These are phyloP conservation scores for Talaromyces verruculosus DNA, from an alignment of 2,329 filamentous ascomycete genomes.

Conservation along the genomic window DNA sequence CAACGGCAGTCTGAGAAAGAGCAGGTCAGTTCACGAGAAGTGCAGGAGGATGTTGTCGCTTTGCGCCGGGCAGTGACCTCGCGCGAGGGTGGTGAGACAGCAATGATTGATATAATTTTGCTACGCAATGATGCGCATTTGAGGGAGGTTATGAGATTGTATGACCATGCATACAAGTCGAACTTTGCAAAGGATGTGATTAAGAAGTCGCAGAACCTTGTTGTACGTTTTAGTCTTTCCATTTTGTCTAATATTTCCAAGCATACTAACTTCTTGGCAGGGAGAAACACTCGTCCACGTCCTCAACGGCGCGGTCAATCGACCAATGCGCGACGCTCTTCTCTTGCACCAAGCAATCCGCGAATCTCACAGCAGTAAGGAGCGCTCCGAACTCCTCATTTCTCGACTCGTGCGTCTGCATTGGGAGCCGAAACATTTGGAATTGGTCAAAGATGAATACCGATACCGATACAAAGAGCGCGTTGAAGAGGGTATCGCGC, in stretches of 20 bases:
- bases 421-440: constrained; percentile 84
- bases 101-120: constrained; percentile 83
- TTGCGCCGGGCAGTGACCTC: constrained; percentile 70
- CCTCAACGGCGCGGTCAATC: constrained; percentile 94
- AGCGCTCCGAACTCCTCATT: constrained; percentile 83
- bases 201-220: constrained; percentile 84
- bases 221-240: constrained; percentile 62
- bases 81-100: constrained; percentile 75
- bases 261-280: constrained; percentile 49
- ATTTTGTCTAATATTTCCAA: not conserved
- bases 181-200: constrained; percentile 90
- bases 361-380: constrained; percentile 66
- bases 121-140: constrained; percentile 78
- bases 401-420: constrained; percentile 84
- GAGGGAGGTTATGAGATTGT: constrained; percentile 72
- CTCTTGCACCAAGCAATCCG: constrained; percentile 87
- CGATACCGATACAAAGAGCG: constrained; percentile 71
- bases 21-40: constrained; percentile 59
- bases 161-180: constrained; percentile 68
- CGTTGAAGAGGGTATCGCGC: constrained; percentile 74
- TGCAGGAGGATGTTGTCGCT: constrained; percentile 70
- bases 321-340: constrained; percentile 86
- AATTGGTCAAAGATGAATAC: constrained; percentile 76
- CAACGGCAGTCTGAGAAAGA: constrained; percentile 79
- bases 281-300: constrained; percentile 93